Conservation (phyloP, 192 early-diverging fungal genomes). For the Blastocladiella britannica region DNA sequence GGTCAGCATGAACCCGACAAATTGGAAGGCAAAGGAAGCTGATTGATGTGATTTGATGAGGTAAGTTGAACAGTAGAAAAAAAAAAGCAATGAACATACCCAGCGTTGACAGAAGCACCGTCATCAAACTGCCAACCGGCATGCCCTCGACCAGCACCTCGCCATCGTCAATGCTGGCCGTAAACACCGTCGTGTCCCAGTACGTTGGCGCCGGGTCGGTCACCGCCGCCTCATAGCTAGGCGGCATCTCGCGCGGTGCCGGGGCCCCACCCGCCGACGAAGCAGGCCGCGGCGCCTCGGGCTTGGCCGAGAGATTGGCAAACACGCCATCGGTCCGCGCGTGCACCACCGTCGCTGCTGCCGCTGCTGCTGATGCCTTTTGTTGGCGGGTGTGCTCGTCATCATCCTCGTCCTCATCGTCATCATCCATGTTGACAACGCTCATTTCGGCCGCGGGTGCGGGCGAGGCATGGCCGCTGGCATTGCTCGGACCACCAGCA, state of each 20-base stretch:
- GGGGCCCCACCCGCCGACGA: background rate
- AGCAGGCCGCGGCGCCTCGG: constrained; percentile 11
- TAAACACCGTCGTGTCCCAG: constrained; percentile 54
- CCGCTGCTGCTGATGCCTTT: background rate
- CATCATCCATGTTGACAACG: background rate
- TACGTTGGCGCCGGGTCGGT: constrained; percentile 53
- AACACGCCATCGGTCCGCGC: constrained; percentile 24
- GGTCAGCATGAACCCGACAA: constrained; percentile 76
- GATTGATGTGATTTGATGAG: background rate
- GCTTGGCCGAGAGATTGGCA: constrained; percentile 25
- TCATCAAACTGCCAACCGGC: constrained; percentile 58
- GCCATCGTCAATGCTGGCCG: constrained; percentile 50
- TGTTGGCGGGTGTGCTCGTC: constrained; percentile 1
- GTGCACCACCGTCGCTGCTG: constrained; percentile 4
- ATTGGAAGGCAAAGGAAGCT: constrained; percentile 57
- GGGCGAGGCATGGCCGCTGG: no score
- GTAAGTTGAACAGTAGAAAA: background rate
- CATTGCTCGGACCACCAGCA: no score
- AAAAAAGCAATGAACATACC: constrained; percentile 13
- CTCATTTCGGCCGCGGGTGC: background rate
- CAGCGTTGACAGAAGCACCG: constrained; percentile 62
- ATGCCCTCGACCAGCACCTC: constrained; percentile 76
- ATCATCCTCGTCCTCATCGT: constrained; percentile 7
- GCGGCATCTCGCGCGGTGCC: constrained; percentile 4
- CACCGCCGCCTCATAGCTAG: constrained; percentile 56